phyloP scores from a whole-genome alignment of 805 yeast species.

The Tetrapisispora iriomotensis region DNA sequence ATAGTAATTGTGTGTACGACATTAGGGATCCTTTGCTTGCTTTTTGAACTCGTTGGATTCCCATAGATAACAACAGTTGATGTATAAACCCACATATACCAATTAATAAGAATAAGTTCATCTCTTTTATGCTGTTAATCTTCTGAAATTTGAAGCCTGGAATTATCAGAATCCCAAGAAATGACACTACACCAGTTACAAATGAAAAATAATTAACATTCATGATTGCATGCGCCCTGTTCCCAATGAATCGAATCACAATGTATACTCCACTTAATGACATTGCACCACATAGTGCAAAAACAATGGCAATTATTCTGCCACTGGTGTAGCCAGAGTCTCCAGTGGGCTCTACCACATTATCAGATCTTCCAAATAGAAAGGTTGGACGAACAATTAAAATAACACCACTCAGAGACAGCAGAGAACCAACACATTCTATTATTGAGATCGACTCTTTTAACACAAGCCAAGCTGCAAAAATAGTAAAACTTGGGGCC shows the following conservation, averaged over 20 bases:
- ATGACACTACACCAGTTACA: constrained; percentile 45
- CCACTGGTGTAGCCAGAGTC: constrained; percentile 28
- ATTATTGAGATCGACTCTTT: constrained; percentile 54
- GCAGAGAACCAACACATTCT: constrained; percentile 60
- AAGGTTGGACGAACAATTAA: constrained; percentile 75
- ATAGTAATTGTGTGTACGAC: constrained; percentile 67
- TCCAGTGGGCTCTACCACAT: background rate
- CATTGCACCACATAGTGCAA: constrained; percentile 56
- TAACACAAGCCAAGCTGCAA: constrained; percentile 58
- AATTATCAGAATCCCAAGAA: constrained; percentile 39
- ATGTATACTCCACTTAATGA: constrained; percentile 67
- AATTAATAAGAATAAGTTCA: constrained; percentile 50
- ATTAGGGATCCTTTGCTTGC: constrained; percentile 72
- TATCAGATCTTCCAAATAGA: constrained; percentile 38
- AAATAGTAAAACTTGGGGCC: constrained; percentile 66
- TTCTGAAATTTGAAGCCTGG: constrained; percentile 52
- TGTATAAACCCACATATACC: constrained; percentile 75
- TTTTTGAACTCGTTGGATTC: constrained; percentile 62
- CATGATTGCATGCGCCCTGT: constrained; percentile 66
- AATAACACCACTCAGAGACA: constrained; percentile 67
- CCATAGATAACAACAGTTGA: constrained; percentile 73
- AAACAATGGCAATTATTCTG: constrained; percentile 50
- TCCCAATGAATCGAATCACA: constrained; percentile 64
- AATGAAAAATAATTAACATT: constrained; percentile 72
- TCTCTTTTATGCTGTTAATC: constrained; percentile 55